Conservation (phyloP, 2,329 filamentous ascomycete genomes). For the Ustulina deusta region DNA sequence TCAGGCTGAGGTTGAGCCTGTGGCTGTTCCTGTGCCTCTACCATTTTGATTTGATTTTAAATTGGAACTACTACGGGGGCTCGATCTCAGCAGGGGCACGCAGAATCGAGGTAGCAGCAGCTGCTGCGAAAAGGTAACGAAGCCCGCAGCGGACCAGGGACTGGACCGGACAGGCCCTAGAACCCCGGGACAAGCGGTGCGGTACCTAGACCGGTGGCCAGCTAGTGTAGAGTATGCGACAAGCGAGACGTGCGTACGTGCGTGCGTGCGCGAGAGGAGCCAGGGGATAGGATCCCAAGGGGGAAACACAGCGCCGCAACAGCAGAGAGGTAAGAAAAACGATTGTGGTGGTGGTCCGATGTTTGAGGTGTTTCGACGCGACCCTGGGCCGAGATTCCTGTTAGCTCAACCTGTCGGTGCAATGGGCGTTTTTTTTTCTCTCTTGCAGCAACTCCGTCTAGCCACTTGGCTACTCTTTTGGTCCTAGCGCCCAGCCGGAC, state of each 20-base stretch:
- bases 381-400: conserved; percentile 54
- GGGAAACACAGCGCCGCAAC: conserved; percentile 40
- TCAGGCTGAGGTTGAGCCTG: conserved; percentile 53
- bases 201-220: conserved; percentile 44
- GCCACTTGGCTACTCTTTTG: conserved; percentile 47
- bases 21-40: conserved; percentile 53
- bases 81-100: conserved; percentile 52
- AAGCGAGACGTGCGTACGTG: conserved; percentile 41
- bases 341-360: conserved; percentile 49
- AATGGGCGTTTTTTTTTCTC: conserved; percentile 50
- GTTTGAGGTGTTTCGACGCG: conserved; percentile 53
- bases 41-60: conserved; percentile 55
- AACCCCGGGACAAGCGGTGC: conserved; percentile 40
- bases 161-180: conserved; percentile 44
- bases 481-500: conserved; percentile 45
- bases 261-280: conserved; percentile 34
- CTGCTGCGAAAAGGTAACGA: conserved; percentile 51
- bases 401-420: conserved; percentile 49
- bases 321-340: conserved; percentile 38
- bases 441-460: conserved; percentile 41
- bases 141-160: conserved; percentile 50
- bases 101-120: conserved; percentile 44
- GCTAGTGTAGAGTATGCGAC: conserved; percentile 43
- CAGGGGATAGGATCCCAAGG: conserved; percentile 41
- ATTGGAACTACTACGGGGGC: conserved; percentile 52